phyloP scores from a whole-genome alignment of 129 eudicot genomes.

The Kitagawia praeruptora region DNA sequence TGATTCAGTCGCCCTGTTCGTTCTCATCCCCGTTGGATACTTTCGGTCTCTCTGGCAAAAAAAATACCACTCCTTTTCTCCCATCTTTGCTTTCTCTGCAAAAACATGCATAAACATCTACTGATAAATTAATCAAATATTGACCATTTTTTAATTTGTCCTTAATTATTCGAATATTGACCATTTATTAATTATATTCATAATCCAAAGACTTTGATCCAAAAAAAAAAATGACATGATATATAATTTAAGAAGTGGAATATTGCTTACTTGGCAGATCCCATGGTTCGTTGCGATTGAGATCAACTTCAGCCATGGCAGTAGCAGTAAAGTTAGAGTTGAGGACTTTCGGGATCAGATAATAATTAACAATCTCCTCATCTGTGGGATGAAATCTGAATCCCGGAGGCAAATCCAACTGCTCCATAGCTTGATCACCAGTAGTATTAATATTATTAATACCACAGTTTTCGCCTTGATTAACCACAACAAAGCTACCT shows the following conservation, averaged over 20 bases:
- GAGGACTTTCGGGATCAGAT: constrained; percentile 43
- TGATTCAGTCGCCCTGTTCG: constrained; percentile 75
- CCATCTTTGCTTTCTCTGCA: constrained; percentile 86
- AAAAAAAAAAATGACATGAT: not conserved
- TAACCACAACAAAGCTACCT: not conserved
- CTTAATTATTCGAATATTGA: not conserved
- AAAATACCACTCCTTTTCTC: constrained; percentile 75
- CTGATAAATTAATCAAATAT: not conserved
- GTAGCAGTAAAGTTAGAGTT: constrained; percentile 34
- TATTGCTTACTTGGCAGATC: constrained; percentile 59
- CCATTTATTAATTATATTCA: not conserved
- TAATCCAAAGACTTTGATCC: not conserved
- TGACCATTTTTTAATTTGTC: not conserved
- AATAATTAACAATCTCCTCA: constrained; percentile 62
- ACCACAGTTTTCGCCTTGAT: constrained; percentile 2
- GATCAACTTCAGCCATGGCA: constrained; percentile 69
- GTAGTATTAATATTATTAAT: not conserved
- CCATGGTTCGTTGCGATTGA: constrained; percentile 79
- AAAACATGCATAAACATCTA: not conserved
- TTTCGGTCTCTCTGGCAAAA: constrained; percentile 71
- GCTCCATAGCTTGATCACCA: not conserved
- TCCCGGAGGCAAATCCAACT: constrained; percentile 57
- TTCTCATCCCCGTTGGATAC: constrained; percentile 90
- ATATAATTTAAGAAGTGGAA: not conserved
- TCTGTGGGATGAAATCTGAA: constrained; percentile 82